Base-by-base conservation (phyloP, 352 stramenopile species). In the Phytophthora megakarya region DNA sequence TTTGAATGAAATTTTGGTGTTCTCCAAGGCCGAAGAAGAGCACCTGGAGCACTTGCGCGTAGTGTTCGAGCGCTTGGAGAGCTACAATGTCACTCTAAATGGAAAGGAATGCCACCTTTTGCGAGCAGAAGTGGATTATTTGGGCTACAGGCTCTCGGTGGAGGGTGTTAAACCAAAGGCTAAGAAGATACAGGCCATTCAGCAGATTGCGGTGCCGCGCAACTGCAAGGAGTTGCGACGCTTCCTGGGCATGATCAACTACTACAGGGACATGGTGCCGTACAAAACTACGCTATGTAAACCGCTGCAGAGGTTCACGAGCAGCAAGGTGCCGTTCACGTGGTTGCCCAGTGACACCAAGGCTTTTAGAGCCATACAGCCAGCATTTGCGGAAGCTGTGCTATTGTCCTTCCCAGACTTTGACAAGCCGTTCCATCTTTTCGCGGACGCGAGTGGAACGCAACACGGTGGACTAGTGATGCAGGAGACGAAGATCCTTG, bases 181-280 rank as follows among this genome's bases (percentile, higher is more conserved):
- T 2, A 42, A 42, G n/a, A 42, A n/a, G 11, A 42, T 53, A 3
- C n/a, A 53, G 19, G 45, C 18, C 2, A 53, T 53, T 26, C 45
- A 53, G n/a, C 26, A 53, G n/a, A 53, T 53, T 30, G 28, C n/a
- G 1, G 28, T 42, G 8, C 26, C 37, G 3, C 37, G 37, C 33
- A 61, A 43, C 28, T 30, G 52, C 40, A 53, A 52, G 16, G 32
- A 47, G 12, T 15, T 61, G 4, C 19, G 30, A 16, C 28, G 42
- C 4, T 53, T 61, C 22, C 6, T 61, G 13, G 53, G 53, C 1
- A 61, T 61, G 21, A 61, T 61, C 3, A 61, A 61, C 16, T 61
- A 61, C 22, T 61, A 47, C 19, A 12, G 42, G 3, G 53, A 46
- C 13, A 61, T 43, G 33, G 12, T 40, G 33, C 12, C 33, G 3